Evolutionary conservation across 208 protist genomes (phyloP).

Genomic region (Spongospora subterranea): DNA sequence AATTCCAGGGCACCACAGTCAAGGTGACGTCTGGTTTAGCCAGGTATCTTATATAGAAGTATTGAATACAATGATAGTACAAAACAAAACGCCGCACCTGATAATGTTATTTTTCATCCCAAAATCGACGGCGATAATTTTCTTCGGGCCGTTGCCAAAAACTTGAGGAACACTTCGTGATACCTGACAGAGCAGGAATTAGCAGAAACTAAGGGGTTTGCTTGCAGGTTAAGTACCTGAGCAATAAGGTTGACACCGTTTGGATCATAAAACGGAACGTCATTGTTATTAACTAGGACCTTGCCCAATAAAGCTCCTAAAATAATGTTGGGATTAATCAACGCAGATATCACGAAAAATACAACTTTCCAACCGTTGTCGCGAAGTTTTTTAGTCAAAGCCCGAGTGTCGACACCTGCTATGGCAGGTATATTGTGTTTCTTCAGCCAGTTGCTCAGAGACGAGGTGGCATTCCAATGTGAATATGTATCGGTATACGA

Average conservation of each 20-base stretch:
- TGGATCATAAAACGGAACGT: conserved; percentile 87
- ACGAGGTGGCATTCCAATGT: conserved; percentile 90
- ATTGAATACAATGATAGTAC: too few species aligned
- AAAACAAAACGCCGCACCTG: conserved; percentile 78
- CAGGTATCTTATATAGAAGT: not conserved
- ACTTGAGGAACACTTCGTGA: conserved; percentile 81
- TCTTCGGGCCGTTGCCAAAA: conserved; percentile 75
- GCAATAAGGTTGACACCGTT: conserved; percentile 92
- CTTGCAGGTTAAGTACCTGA: conserved; percentile 85
- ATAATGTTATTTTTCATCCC: conserved; percentile 90
- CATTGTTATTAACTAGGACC: conserved; percentile 69
- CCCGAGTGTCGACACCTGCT: conserved; percentile 95
- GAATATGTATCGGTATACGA: conserved; percentile 69
- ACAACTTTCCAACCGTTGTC: too few species aligned
- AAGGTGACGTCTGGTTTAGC: conserved; percentile 52
- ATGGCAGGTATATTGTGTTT: conserved; percentile 93
- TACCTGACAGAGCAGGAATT: conserved; percentile 7
- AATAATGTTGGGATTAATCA: conserved; percentile 67
- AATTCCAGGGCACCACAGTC: conserved; percentile 87
- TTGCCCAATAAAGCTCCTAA: conserved; percentile 73
- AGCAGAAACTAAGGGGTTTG: not conserved
- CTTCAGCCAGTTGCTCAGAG: conserved; percentile 74
- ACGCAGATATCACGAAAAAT: conserved; percentile 88
- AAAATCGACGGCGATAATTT: conserved; percentile 79
- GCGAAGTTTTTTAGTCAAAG: conserved; percentile 93